Percentiles rank a stretch among this genome's conserved stretches.
Evolutionary conservation across 1,139 yeast species (phyloP).

Genomic region (Maudiozyma humilis): DNA sequence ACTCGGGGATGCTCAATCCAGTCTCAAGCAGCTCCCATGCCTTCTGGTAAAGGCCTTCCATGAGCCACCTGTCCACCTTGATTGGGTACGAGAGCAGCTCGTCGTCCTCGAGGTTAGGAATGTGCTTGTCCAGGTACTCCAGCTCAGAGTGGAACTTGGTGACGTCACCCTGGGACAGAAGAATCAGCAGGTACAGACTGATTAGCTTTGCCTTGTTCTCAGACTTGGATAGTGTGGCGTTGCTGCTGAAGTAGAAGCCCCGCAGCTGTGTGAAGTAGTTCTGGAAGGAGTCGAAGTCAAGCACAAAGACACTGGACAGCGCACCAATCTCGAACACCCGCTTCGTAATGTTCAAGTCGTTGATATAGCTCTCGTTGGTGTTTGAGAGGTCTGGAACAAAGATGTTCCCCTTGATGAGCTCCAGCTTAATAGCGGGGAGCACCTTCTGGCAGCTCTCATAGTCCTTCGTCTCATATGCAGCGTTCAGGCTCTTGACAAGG

Average conservation of each 20-base stretch:
- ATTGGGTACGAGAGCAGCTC: constrained; percentile 71
- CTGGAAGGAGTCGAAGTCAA: constrained; percentile 58
- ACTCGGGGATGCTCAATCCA: constrained; percentile 40
- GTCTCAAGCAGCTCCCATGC: constrained; percentile 68
- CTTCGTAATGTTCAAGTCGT: constrained; percentile 71
- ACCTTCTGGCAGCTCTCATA: constrained; percentile 53
- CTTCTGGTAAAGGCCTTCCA: constrained; percentile 94
- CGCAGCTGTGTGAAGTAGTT: constrained; percentile 68
- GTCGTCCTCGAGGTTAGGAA: constrained; percentile 53
- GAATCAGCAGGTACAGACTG: constrained; percentile 65
- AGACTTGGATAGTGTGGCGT: constrained; percentile 43
- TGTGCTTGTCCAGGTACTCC: constrained; percentile 54
- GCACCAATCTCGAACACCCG: constrained; percentile 85
- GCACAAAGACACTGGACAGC: constrained; percentile 57
- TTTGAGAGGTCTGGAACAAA: constrained; percentile 54
- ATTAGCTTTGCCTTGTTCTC: constrained; percentile 68
- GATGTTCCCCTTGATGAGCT: constrained; percentile 66
- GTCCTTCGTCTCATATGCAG: constrained; percentile 52
- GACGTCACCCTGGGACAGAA: constrained; percentile 75
- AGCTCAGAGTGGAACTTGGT: constrained; percentile 85
- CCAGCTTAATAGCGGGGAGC: constrained; percentile 66
- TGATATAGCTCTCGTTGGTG: constrained; percentile 39
- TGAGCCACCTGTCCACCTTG: constrained; percentile 81
- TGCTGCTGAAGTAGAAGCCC: constrained; percentile 52
- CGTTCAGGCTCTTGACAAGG: constrained; percentile 59